Evolutionary conservation across 495 filamentous ascomycete species (phyloP), one percentile per base, ranked within the genome.

Genomic region (Articulospora tetracladia): DNA sequence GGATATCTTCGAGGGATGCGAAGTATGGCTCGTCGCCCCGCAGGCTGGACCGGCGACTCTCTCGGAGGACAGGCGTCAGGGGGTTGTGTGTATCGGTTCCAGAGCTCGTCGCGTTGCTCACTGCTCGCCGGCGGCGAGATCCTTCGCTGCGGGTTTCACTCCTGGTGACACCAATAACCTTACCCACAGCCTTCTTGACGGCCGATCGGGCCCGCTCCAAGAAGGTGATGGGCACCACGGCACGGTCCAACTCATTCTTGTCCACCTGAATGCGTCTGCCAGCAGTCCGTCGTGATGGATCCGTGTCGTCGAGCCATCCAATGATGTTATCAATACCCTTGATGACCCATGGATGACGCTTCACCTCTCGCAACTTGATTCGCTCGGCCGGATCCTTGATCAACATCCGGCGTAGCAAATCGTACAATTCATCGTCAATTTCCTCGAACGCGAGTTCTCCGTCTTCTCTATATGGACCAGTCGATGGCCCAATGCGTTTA

Each of bases 261-360:
- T 94, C 92, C 50, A 99, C 90, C 69, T 97, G 88, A 64, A 99
- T 98, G 75, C 85, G 90, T 73, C 90, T 88, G 60, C 92, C 92
- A 55, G 92, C 86, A 59, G 86, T 88, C 60, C 87, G 87, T 26
- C 85, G 81, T 23, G 80, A 86, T 6, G 93, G 92, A 70, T 99
- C 95, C 6, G 91, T 97, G 57, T 97, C 90, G 64, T 97, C 92
- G 17, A 98, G 82, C 94, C 94, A 99, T 2, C 77, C 74, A 23
- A 82, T 75, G 46, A 87, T 83, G 63, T 96, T 87, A 28, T 81
- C 74, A 48, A 99, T 82, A 46, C 87, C 93, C 48, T 85, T 72
- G n/a, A 93, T 78, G 32, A 97, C 87, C 92, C 94, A 99, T n/a
- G 89, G 87, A 67, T 99, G 94, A 57, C 88, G 90, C 70, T 98